Evolutionary conservation across 2,329 filamentous ascomycete genomes (phyloP), one percentile per base, ranked within the genome.

Genomic region (Phaeomoniella chlamydospora): DNA sequence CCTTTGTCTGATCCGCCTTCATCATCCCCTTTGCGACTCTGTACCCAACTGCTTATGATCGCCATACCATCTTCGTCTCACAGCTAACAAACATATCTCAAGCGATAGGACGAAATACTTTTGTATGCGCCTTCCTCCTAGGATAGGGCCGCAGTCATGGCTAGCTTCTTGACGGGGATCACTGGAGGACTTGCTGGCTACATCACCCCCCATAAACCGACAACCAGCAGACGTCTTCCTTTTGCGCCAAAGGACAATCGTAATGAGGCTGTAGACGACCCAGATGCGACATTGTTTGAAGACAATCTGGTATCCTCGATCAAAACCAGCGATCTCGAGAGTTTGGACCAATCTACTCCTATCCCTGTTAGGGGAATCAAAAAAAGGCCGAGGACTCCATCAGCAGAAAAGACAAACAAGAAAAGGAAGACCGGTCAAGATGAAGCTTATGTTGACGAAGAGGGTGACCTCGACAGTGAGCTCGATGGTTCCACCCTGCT

Each of bases 401-500:
- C 22, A n/a, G 9, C 6, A 26, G 22, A n/a, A 26, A 26, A 26
- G 9, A 18, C 11, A n/a, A 15, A 17, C 17, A 34, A 34, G 32
- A 34, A 18, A 18, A 15, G 32, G 9, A 15, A 18, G 16, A 15
- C 18, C 4, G 18, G 32, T 13, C n/a, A n/a, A n/a, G 32, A 34
- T 6, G 34, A 11, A 4, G 34, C 34, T 30, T 36, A 26, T 15
- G 11, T 4, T 4, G 18, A 18, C 15, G 15, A 18, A 10, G 34
- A 36, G 19, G 10, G 4, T n/a, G 17, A 26, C 12, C 12, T 13
- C 11, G 13, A 26, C 10, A 18, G 19, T 11, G 34, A 18, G 11
- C 18, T 36, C 6, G 34, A 36, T 13, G 34, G 34, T 6, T n/a
- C 6, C 9, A 36, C 34, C 29, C 34, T 36, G 13, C 4, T 36